Evolutionary conservation across 495 filamentous ascomycete genomes (phyloP), one percentile per base, ranked within the genome.

Genomic region (Xylaria cubensis): DNA sequence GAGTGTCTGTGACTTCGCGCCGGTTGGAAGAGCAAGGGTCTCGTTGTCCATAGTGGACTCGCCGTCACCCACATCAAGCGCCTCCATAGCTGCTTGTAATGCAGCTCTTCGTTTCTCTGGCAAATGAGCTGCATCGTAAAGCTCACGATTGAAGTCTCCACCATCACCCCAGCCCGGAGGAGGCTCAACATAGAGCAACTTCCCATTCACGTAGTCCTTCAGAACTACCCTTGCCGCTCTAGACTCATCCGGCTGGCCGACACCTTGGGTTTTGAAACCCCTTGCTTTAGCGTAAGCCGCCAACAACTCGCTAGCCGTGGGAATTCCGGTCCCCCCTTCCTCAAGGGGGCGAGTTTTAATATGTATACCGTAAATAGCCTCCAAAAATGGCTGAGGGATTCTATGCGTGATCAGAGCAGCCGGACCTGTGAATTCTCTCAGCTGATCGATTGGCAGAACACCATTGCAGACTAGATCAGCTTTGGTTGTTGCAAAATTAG

Each of bases 191-290:
- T 92, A 98, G 9, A 97, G 88, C 3, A 99, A 88, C 81, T 97
- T 98, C 68, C 97, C 97, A 77, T 90, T 97, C 70, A 99, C 96
- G 76, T 97, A 98, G 83, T 99, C 97, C 80, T 99, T 99, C 21
- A 99, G 88, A 17, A 99, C 84, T 71, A 93, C 92, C 65, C 97
- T 88, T 1, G 95, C 96, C 8, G 96, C 97, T 71, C 97, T 87
- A 2, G 94, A 95, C 83, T 97, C 93, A 78, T 99, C 96, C 15
- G 97, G 95, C 71, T 94, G 91, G 15, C 97, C 96, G 34, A 92
- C 89, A 69, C 96, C 95, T 39, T 90, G 89, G 17, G 94, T 97
- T 51, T 91, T 89, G 83, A 97, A 98, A 36, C 97, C 97, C 74
- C 97, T 85, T 53, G 95, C 95, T 68, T 88, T 87, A 36, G 95